Conservation (phyloP, 176 grass and related monocot genomes). For the Dendrocalamus sinicus region DNA sequence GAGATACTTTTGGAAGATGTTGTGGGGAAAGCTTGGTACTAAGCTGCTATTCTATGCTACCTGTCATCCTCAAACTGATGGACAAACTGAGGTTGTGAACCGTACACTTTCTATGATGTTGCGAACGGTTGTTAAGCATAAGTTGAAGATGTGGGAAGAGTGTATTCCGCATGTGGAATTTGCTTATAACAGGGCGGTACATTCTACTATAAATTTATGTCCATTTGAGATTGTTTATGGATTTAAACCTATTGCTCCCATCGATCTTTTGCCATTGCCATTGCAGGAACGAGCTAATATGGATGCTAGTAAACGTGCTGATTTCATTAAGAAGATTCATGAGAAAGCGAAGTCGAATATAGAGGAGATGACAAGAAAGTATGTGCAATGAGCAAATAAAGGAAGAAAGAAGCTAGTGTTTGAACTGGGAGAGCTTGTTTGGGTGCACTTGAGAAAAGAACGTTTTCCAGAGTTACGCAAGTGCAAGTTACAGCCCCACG, state of each 20-base stretch:
- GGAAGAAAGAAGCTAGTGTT: background rate
- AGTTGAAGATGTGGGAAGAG: background rate
- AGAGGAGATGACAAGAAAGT: background rate
- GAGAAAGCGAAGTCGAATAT: background rate
- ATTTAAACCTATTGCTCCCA: background rate
- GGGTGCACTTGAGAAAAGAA: background rate
- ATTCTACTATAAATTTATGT: background rate
- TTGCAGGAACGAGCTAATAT: background rate
- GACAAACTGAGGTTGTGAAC: background rate
- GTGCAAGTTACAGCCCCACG: background rate
- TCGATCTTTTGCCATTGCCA: background rate
- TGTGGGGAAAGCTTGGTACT: no score
- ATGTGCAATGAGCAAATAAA: background rate
- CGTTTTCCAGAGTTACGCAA: fast-evolving
- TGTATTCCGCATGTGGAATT: no score
- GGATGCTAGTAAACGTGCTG: background rate
- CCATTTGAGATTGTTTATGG: background rate
- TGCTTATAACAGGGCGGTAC: background rate
- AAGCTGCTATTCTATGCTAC: no score
- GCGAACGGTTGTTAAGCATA: background rate
- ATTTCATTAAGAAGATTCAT: background rate
- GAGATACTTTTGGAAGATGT: no score
- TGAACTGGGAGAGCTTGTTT: background rate
- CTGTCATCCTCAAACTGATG: background rate
- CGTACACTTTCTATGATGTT: background rate